phyloP scores from a whole-genome alignment of 1,139 yeast genomes.

The Lodderomyces elongisporus region DNA sequence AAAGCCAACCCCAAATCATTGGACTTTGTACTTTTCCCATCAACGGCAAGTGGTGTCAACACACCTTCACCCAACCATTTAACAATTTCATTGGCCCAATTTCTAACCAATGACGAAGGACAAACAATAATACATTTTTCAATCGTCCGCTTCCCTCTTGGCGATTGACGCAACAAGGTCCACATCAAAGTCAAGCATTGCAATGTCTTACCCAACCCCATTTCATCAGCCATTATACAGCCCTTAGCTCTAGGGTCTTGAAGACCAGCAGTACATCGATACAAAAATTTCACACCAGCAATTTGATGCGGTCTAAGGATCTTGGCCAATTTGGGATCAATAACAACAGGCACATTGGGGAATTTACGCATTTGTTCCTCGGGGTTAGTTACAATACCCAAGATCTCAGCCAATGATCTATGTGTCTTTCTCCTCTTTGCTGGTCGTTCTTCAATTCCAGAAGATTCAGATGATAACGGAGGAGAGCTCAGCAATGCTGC shows the following conservation, averaged over 20 bases:
- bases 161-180: constrained; percentile 88
- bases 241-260: constrained; percentile 87
- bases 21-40: constrained; percentile 74
- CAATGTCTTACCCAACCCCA: constrained; percentile 95
- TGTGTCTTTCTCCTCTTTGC: constrained; percentile 32
- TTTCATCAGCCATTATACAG: constrained; percentile 99
- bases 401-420: constrained; percentile 70
- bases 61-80: constrained; percentile 96
- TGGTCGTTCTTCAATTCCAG: constrained; percentile 14
- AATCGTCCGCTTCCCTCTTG: constrained; percentile 80
- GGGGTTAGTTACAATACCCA: constrained; percentile 61
- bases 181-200: constrained; percentile 92
- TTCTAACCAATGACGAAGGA: constrained; percentile 89
- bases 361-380: constrained; percentile 47
- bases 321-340: constrained; percentile 83
- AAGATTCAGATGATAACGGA: constrained; percentile 14
- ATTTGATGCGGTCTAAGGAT: constrained; percentile 93
- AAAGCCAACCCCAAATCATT: constrained; percentile 66
- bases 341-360: constrained; percentile 91
- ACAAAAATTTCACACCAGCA: constrained; percentile 89
- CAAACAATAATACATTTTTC: constrained; percentile 92
- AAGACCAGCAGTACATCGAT: constrained; percentile 85
- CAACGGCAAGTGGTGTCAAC: constrained; percentile 83
- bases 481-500: constrained; percentile 4
- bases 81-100: constrained; percentile 95